Evolutionary conservation across 225 moss, liverwort and hornwort genomes (phyloP).

Genomic region (Bryoerythrophyllum caledonicum): DNA sequence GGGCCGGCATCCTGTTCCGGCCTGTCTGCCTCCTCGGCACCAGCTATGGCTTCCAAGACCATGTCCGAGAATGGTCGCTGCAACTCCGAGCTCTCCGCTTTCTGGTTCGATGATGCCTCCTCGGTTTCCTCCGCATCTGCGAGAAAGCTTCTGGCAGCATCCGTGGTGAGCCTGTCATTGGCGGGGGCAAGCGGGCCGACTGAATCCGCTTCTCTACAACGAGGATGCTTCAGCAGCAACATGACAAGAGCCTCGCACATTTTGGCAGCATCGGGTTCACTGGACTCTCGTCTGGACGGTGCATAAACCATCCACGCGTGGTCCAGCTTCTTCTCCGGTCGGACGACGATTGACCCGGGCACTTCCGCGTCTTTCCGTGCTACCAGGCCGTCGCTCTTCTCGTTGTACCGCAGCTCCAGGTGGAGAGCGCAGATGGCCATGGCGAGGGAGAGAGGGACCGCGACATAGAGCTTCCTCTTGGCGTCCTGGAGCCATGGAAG

Average conservation of each 20-base stretch:
- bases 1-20: not conserved
- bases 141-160: slow-evolving; percentile 41
- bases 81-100: not conserved
- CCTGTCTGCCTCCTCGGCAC: not conserved
- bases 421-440: slow-evolving; percentile 79
- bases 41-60: slow-evolving; percentile 16
- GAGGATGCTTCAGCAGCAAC: slow-evolving; percentile 47
- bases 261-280: slow-evolving; percentile 62
- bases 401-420: slow-evolving; percentile 69
- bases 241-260: slow-evolving; percentile 83
- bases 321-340: slow-evolving; percentile 73
- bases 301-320: slow-evolving; percentile 91
- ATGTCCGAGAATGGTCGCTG: slow-evolving; percentile 15
- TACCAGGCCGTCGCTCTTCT: slow-evolving; percentile 79
- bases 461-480: slow-evolving; percentile 57
- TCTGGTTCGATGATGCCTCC: not conserved
- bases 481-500: slow-evolving; percentile 56
- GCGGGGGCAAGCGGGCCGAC: not conserved
- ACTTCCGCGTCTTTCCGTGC: slow-evolving; percentile 79
- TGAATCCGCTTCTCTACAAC: slow-evolving; percentile 14
- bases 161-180: slow-evolving; percentile 22
- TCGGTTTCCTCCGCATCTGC: slow-evolving; percentile 2
- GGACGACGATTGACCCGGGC: slow-evolving; percentile 70
- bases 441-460: slow-evolving; percentile 69
- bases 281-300: slow-evolving; percentile 59